Base-by-base conservation (phyloP, 306 rosid genomes). In the Ormosia semicastrata region DNA sequence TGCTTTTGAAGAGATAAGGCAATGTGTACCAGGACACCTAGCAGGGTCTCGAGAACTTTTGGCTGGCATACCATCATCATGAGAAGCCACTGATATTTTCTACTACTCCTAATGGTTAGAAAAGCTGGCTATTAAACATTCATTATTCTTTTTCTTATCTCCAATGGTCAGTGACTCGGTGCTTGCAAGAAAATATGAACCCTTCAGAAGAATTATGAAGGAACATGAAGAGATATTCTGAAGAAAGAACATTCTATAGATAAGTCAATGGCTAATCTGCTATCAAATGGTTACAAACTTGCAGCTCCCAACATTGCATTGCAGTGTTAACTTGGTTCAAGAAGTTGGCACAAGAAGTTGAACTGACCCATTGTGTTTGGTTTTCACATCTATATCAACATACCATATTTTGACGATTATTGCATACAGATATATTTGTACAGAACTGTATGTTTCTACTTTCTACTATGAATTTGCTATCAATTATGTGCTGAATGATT, bases 1-100 rank as follows among this genome's bases (percentile, higher is more conserved):
- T 47, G 97, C 97, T 57, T 84, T 94, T 11, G 90, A 94, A 88
- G 97, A 92, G 82, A 91, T 94, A 85, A 83, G 96, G 65, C 94
- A 89, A 62, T 92, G 88, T 36, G 90, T 91, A 40, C 94, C 94
- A 0, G 56, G 90, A 85, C 83, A 85, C 66, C 7, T 89, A 7
- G 89, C 82, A 39, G 89, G 91, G 66, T 90, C 93, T 32, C 89
- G 53, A 78, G 91, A 89, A 84, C 87, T 89, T 57, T 79, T 90
- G 80, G 88, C 91, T 10, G 89, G 91, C 81, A 87, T 85, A 85
- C 80, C 89, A 56, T 86, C 89, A 73, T 87, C 94, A 11, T 90
- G 86, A 77, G 67, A 78, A 76, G 81, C 80, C 77, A 43, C 74
- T 77, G 76, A 52, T 54, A 60, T 47, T 63, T 44, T 37, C 49